Conservation (phyloP, 2,329 filamentous ascomycete species). For the Apiospora kogelbergensis region DNA sequence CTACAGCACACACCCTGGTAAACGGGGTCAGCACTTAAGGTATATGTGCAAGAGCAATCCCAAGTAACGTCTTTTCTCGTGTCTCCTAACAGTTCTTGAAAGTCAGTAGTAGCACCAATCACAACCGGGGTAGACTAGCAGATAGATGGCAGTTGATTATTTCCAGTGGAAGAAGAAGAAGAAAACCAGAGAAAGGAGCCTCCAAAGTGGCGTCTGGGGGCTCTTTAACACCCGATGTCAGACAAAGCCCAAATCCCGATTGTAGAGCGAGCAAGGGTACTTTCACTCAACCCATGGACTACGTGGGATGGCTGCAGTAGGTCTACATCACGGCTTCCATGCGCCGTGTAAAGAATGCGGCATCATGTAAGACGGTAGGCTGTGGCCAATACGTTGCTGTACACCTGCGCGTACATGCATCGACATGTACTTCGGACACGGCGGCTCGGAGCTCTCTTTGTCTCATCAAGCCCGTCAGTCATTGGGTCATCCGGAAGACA, state of each 20-base stretch:
- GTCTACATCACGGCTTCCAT: background rate
- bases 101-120: background rate
- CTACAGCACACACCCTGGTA: slow-evolving; percentile 1
- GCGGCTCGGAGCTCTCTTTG: background rate
- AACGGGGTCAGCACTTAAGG: background rate
- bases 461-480: background rate
- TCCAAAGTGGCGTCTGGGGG: background rate
- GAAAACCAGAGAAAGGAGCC: background rate
- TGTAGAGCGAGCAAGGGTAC: background rate
- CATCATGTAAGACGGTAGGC: slow-evolving; percentile 6
- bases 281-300: background rate
- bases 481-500: background rate
- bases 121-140: background rate
- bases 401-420: background rate
- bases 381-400: background rate
- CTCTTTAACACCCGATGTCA: background rate
- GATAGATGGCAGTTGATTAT: background rate
- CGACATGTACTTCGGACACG: background rate
- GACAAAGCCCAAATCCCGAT: background rate
- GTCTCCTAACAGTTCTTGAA: background rate
- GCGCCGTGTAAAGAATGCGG: background rate
- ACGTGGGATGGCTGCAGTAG: slow-evolving; percentile 10
- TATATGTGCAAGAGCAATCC: slow-evolving; percentile 1
- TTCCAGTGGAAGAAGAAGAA: slow-evolving; percentile 4
- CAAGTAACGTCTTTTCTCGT: background rate